These are phyloP conservation scores for Suillus paluster DNA, from an alignment of 768 basidiomycete genomes.

Conservation along the genomic window DNA sequence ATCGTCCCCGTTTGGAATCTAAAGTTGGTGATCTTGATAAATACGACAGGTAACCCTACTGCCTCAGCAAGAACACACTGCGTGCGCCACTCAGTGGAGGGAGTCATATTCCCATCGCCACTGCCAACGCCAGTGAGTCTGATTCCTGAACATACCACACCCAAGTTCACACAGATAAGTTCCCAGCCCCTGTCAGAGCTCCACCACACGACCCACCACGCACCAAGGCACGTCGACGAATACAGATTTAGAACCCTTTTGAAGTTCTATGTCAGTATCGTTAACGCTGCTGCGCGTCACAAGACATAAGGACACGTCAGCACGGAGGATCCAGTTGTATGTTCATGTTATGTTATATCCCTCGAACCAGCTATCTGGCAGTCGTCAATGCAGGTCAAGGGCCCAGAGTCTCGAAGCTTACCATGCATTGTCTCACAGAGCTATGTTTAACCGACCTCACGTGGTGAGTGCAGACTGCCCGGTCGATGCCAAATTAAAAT, in stretches of 20 bases:
- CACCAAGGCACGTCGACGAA: not conserved
- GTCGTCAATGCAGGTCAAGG: not conserved
- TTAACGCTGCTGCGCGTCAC: no score
- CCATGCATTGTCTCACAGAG: not conserved
- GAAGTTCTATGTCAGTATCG: not conserved
- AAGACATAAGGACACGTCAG: not conserved
- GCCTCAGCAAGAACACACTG: not conserved
- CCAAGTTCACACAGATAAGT: not conserved
- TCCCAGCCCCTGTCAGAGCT: conserved; percentile 7
- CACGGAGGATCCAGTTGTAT: not conserved
- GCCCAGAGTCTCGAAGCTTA: not conserved
- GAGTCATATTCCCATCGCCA: conserved; percentile 4
- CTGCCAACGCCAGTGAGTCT: not conserved
- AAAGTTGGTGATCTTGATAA: not conserved
- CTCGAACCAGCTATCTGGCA: not conserved
- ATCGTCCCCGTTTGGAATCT: conserved; percentile 1
- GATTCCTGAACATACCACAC: not conserved
- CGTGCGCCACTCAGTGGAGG: not conserved
- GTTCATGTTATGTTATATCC: not conserved
- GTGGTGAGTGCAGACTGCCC: not conserved
- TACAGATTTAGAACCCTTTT: not conserved
- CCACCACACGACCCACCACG: not conserved
- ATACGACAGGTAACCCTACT: not conserved
- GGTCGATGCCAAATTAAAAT: not conserved
- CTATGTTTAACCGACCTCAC: not conserved